Conservation (phyloP, 2,329 filamentous ascomycete genomes). For the Alternaria sp. region DNA sequence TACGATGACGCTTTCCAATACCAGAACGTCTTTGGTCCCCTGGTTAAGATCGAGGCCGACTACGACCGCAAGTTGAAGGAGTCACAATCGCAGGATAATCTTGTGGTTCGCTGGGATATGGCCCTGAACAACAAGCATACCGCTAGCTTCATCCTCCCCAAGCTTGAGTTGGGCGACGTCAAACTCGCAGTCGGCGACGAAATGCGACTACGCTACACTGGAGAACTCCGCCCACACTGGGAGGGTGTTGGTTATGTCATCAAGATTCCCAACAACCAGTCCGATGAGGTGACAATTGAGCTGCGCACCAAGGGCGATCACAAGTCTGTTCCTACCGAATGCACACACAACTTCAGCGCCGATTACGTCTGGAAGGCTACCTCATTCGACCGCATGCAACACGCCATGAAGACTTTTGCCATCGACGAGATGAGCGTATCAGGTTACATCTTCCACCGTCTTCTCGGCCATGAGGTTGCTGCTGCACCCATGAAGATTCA, state of each 20-base stretch:
- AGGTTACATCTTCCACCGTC: slow-evolving; percentile 97
- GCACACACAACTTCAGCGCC: slow-evolving; percentile 96
- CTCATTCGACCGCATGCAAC: slow-evolving; percentile 98
- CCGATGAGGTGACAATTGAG: slow-evolving; percentile 95
- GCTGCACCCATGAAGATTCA: slow-evolving; percentile 95
- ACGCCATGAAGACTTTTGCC: slow-evolving; percentile 98
- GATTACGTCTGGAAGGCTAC: slow-evolving; percentile 99
- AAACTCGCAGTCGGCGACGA: slow-evolving; percentile 98
- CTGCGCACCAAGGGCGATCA: slow-evolving; percentile 93
- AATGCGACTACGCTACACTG: slow-evolving; percentile 96
- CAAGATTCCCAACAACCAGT: slow-evolving; percentile 99
- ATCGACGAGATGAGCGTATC: slow-evolving; percentile 98
- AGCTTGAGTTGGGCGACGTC: slow-evolving; percentile 96
- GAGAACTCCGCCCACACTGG: slow-evolving; percentile 90
- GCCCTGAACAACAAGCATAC: slow-evolving; percentile 97
- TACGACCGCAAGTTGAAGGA: slow-evolving; percentile 99
- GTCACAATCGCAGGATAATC: slow-evolving; percentile 94
- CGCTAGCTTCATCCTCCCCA: slow-evolving; percentile 93
- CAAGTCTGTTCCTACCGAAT: slow-evolving; percentile 94
- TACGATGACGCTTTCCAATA: slow-evolving; percentile 99
- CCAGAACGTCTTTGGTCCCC: slow-evolving; percentile 96
- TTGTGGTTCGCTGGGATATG: slow-evolving; percentile 92
- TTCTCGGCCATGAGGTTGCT: slow-evolving; percentile 93
- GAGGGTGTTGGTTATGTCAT: slow-evolving; percentile 98
- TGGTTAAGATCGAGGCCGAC: slow-evolving; percentile 99